Evolutionary conservation across 805 yeast species (phyloP).

Genomic region (Novakomyces olei): DNA sequence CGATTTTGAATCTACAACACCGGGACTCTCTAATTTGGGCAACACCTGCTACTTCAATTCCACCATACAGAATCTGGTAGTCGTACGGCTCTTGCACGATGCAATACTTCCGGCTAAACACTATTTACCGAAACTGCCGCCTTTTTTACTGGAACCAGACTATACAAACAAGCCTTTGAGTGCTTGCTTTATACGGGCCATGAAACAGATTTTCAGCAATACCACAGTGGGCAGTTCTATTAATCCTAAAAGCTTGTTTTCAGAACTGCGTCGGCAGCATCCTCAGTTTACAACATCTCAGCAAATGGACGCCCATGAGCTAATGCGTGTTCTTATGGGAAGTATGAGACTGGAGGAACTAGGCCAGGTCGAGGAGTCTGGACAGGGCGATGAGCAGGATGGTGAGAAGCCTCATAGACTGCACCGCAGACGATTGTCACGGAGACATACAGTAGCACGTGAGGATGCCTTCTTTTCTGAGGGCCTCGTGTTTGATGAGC

Average conservation of each 20-base stretch:
- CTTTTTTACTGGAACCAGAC: too few relatives aligned
- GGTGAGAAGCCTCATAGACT: not conserved
- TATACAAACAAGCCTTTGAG: too few relatives aligned
- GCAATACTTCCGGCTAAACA: too few relatives aligned
- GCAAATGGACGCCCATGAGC: slow-evolving; percentile 4
- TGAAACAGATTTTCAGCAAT: too few relatives aligned
- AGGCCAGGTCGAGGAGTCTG: not conserved
- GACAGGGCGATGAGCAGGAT: not conserved
- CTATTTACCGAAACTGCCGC: too few relatives aligned
- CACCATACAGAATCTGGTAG: slow-evolving; percentile 55
- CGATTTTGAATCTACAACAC: slow-evolving; percentile 16
- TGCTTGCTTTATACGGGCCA: too few relatives aligned
- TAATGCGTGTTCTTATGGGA: slow-evolving; percentile 1
- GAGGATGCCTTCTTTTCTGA: not conserved
- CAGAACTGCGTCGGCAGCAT: slow-evolving; percentile 1
- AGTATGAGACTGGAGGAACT: slow-evolving; percentile 1
- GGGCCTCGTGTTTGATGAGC: not conserved
- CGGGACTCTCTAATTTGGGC: slow-evolving; percentile 65
- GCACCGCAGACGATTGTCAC: not conserved
- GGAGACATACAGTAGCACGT: not conserved
- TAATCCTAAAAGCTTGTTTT: not conserved
- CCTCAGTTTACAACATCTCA: slow-evolving; percentile 1
- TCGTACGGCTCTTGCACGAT: not conserved
- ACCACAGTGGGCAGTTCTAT: too few relatives aligned
- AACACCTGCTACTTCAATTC: slow-evolving; percentile 90